Evolutionary conservation across 352 stramenopile species (phyloP).

Genomic region (Heterotrichella gracilis): DNA sequence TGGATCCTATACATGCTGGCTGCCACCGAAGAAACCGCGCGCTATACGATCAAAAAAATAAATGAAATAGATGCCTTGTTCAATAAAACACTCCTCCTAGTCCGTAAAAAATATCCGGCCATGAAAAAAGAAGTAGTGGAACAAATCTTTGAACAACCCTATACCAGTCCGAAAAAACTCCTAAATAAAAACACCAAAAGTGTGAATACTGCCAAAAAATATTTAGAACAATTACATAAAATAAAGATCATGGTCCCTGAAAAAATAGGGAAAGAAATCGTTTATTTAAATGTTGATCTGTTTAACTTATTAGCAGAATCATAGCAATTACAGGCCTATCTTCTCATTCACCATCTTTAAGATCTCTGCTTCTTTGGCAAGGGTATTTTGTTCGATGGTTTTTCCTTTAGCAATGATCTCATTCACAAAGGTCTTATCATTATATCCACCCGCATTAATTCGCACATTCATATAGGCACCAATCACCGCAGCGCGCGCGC

Average conservation of each 20-base stretch:
- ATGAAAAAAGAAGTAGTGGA: neutral
- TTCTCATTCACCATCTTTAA: conserved; percentile 3
- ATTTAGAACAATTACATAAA: neutral
- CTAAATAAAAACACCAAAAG: neutral
- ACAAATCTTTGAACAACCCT: neutral
- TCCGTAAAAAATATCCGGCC: neutral
- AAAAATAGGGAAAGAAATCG: neutral
- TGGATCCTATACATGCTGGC: neutral
- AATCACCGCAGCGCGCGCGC: neutral
- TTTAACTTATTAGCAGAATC: too few relatives aligned
- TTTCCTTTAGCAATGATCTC: neutral
- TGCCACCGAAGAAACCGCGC: neutral
- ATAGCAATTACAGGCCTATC: neutral
- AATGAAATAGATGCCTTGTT: conserved; percentile 2
- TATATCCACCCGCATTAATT: neutral
- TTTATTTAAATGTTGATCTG: neutral
- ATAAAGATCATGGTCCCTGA: neutral
- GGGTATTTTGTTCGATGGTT: neutral
- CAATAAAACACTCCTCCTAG: neutral
- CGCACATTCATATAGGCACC: neutral
- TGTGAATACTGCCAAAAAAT: neutral
- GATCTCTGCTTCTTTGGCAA: neutral
- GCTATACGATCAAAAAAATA: neutral
- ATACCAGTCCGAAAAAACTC: neutral
- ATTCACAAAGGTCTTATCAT: conserved; percentile 1